Evolutionary conservation across 345 rosid genomes (phyloP).

Genomic region (Camelina neglecta): DNA sequence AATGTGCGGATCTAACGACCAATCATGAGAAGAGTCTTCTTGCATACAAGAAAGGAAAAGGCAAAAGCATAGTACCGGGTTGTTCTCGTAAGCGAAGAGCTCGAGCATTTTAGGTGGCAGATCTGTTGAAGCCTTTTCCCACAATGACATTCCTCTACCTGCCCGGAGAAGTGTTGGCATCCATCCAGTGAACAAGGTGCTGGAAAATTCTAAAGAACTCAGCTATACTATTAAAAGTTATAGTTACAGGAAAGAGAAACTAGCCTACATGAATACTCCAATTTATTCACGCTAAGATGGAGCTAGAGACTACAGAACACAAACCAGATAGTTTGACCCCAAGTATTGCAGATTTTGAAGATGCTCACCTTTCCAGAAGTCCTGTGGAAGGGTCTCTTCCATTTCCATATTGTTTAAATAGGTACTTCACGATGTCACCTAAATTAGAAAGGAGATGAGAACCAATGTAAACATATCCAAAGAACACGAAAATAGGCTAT

Average conservation of each 20-base stretch:
- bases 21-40: slow-evolving; percentile 20
- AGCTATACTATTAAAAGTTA: slow-evolving; percentile 12
- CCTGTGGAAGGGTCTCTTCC: slow-evolving; percentile 69
- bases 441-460: not conserved
- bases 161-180: slow-evolving; percentile 87
- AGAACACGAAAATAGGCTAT: slow-evolving; percentile 14
- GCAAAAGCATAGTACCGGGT: slow-evolving; percentile 50
- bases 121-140: slow-evolving; percentile 65
- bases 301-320: not conserved
- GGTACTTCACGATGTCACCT: slow-evolving; percentile 84
- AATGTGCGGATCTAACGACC: too few species aligned
- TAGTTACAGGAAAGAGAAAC: not conserved
- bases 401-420: slow-evolving; percentile 72
- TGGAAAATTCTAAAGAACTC: slow-evolving; percentile 37
- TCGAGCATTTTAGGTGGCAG: slow-evolving; percentile 65
- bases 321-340: not conserved
- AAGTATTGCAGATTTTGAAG: slow-evolving; percentile 14
- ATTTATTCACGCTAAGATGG: not conserved
- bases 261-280: not conserved
- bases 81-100: slow-evolving; percentile 81
- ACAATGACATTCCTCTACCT: slow-evolving; percentile 78
- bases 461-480: slow-evolving; percentile 19
- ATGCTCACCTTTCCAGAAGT: slow-evolving; percentile 68
- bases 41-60: slow-evolving; percentile 19
- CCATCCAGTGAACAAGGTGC: slow-evolving; percentile 89